Evolutionary conservation across 2,329 filamentous ascomycete genomes (phyloP).

Genomic region (Diatrype stigma): DNA sequence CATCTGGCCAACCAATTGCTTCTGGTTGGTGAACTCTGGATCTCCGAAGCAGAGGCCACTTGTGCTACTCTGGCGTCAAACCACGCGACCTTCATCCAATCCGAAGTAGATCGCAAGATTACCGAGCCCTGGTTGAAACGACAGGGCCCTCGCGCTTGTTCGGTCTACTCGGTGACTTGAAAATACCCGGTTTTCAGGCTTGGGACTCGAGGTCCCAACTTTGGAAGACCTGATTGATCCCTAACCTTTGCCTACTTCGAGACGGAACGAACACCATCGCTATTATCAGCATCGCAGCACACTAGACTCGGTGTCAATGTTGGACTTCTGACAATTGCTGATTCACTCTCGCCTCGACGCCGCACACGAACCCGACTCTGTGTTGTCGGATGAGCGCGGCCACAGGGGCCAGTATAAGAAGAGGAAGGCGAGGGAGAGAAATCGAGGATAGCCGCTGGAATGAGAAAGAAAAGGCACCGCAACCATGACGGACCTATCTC

Average conservation of each 20-base stretch:
- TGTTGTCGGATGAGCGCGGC: slow-evolving; percentile 14
- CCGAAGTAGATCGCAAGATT: too few relatives aligned
- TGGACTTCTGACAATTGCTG: not conserved
- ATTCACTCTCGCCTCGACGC: not conserved
- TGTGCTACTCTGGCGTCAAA: slow-evolving; percentile 2
- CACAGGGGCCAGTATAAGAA: slow-evolving; percentile 5
- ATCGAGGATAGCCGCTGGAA: slow-evolving; percentile 7
- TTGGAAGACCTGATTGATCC: too few relatives aligned
- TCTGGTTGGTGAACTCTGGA: slow-evolving; percentile 6
- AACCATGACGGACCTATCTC: slow-evolving; percentile 44
- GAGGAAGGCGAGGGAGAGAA: slow-evolving; percentile 11
- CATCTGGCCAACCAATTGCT: slow-evolving; percentile 15
- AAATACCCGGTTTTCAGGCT: too few relatives aligned
- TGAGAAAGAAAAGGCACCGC: slow-evolving; percentile 11
- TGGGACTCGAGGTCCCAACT: too few relatives aligned
- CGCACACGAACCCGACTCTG: not conserved
- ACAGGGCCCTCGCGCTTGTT: too few relatives aligned
- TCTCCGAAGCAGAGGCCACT: slow-evolving; percentile 11
- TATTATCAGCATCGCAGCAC: too few relatives aligned
- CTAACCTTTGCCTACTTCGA: not conserved
- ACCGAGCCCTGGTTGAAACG: too few relatives aligned
- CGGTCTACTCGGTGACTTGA: too few relatives aligned
- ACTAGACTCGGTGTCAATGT: not conserved
- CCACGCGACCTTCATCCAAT: too few relatives aligned
- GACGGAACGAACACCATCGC: not conserved